Evolutionary conservation across 306 rosid species (phyloP).

Genomic region (Vigna nakashimae): DNA sequence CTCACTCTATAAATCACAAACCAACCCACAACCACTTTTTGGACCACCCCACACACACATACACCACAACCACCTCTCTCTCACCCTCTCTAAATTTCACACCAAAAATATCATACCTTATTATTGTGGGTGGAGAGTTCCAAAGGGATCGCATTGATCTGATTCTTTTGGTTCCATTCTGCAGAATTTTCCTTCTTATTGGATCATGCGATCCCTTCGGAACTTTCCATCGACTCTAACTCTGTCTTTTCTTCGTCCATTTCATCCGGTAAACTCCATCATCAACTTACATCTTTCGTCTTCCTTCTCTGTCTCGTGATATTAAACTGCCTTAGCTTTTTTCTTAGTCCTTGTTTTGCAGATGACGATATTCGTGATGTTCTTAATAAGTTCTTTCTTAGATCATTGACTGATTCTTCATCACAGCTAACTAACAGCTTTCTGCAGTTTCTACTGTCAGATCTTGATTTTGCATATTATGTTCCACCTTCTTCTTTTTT

Average conservation of each 20-base stretch:
- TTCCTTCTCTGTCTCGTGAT: too few relatives aligned
- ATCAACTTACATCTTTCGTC: too few relatives aligned
- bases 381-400: neutral
- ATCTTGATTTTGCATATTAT: conserved; percentile 6
- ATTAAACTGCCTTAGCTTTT: too few relatives aligned
- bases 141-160: conserved; percentile 99
- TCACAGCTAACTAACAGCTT: neutral
- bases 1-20: conserved; percentile 44
- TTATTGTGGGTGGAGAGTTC: conserved; percentile 76
- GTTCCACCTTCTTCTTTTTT: neutral
- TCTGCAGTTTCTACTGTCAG: conserved; percentile 13
- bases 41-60: conserved; percentile 26
- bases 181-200: conserved; percentile 19
- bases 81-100: neutral
- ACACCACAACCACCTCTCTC: neutral
- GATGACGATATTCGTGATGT: neutral
- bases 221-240: conserved; percentile 64
- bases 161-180: conserved; percentile 20
- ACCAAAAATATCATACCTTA: conserved; percentile 5
- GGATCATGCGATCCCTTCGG: conserved; percentile 88
- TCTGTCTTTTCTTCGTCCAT: conserved; percentile 28
- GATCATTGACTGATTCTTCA: neutral
- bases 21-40: conserved; percentile 44
- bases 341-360: neutral
- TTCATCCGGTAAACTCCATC: neutral